A percentile compares a stretch with the other conserved stretches of the same genome.
Evolutionary conservation across 2,329 filamentous ascomycete genomes (phyloP).

Genomic region (Aspergillus versicolor): DNA sequence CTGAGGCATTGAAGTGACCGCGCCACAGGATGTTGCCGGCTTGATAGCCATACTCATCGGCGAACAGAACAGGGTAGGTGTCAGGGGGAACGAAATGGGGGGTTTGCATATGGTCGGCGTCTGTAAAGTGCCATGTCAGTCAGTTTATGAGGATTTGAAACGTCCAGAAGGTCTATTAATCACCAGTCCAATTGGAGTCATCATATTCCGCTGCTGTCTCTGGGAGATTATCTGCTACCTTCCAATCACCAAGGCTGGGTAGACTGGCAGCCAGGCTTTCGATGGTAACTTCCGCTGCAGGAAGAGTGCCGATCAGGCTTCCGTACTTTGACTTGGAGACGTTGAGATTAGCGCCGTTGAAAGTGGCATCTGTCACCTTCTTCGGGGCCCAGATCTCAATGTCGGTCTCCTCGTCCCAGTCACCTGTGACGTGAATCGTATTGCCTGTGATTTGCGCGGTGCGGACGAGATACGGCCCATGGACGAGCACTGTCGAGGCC

Average conservation of each 20-base stretch:
- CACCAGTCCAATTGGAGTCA: not conserved
- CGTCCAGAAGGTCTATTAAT: not conserved
- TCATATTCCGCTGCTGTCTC: not conserved
- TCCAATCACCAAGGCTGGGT: not conserved
- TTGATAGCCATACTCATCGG: conserved; percentile 44
- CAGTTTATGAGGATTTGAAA: too few relatives aligned
- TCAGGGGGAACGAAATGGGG: not conserved
- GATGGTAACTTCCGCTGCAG: not conserved
- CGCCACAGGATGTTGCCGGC: conserved; percentile 55
- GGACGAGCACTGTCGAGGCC: too few relatives aligned
- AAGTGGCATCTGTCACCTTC: not conserved
- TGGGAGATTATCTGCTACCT: not conserved
- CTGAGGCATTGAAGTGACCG: conserved; percentile 46
- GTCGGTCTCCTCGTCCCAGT: too few relatives aligned
- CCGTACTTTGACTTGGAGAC: not conserved
- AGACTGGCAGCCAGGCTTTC: not conserved
- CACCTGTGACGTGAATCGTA: too few relatives aligned
- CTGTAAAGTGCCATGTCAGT: not conserved
- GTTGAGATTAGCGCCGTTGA: not conserved
- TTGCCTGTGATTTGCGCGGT: too few relatives aligned
- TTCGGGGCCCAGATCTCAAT: not conserved
- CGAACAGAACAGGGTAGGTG: not conserved
- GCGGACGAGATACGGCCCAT: too few relatives aligned
- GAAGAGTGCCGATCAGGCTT: not conserved
- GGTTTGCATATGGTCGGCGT: not conserved